Evolutionary conservation across 768 basidiomycete genomes (phyloP), one percentile per base, ranked within the genome.

Genomic region (Crassisporium funariophilum): DNA sequence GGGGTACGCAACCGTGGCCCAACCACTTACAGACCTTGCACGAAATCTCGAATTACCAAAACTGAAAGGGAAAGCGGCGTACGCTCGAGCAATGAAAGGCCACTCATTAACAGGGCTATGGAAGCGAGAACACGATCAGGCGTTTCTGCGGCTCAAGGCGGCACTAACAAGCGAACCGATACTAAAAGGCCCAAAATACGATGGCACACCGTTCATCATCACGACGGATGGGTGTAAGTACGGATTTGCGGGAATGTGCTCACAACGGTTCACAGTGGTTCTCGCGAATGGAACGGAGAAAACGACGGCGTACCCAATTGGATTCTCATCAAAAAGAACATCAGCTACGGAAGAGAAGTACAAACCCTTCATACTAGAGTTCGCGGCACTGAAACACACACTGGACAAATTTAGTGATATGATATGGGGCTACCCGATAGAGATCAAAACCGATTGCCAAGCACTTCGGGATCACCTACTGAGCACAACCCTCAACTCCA

Each of bases 391-490:
- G n/a, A n/a, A n/a, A n/a, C n/a, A n/a, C n/a, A n/a, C n/a, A n/a
- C 27, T 66, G 0, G 61, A 66, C 34, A 59, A 68, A 16, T 64
- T 67, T 41, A 37, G 53, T 2, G 46, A 66, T 36, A 54, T 47
- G 0, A 53, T 64, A 0, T 65, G 51, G 36, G 58, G 63, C 0
- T 63, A 53, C 13, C 65, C 62, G 4, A 44, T 71, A 0, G 57
- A 66, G 29, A 34, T 70, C 11, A 56, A 63, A 35, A 70, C 64
- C 0, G 68, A 70, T 49, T 70, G 68, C 49, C 54, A 62, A 22
- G 69, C 66, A 2, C 56, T 71, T 0, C 39, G 60, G 8, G 63
- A 68, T 31, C 23, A 58, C 2, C 44, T 71, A 35, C 15, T 49
- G 9, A 64, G 54, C 34, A 54, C 64, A n/a, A 62, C 61, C 15